A percentile compares a stretch with the other conserved stretches of the same genome.
These are phyloP conservation scores for Alternaria longipes DNA, from an alignment of 2,329 filamentous ascomycete genomes.

Conservation along the genomic window DNA sequence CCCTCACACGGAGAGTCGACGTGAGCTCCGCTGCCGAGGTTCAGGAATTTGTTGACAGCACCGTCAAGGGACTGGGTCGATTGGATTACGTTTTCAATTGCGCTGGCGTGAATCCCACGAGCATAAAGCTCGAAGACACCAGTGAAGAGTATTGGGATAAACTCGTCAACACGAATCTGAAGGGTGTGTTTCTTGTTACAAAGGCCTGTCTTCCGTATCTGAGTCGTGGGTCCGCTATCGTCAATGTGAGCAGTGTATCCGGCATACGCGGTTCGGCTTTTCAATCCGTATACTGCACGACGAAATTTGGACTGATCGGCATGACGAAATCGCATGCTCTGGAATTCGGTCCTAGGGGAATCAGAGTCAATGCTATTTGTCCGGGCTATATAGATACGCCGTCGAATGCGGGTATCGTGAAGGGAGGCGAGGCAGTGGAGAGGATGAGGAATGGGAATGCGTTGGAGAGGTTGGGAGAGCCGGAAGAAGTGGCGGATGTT, in stretches of 20 bases:
- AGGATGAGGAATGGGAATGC: conserved; percentile 53
- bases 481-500: conserved; percentile 61
- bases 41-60: conserved; percentile 51
- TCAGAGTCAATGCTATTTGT: conserved; percentile 43
- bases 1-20: conserved; percentile 53
- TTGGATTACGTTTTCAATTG: conserved; percentile 58
- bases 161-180: conserved; percentile 58
- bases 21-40: conserved; percentile 58
- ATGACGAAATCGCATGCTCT: conserved; percentile 46
- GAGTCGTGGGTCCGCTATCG: conserved; percentile 29
- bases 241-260: conserved; percentile 42
- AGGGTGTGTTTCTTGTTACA: conserved; percentile 57
- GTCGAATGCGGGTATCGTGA: conserved; percentile 60
- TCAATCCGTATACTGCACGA: conserved; percentile 48
- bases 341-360: conserved; percentile 44
- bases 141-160: conserved; percentile 60
- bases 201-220: conserved; percentile 54
- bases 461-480: conserved; percentile 55
- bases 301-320: conserved; percentile 48
- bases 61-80: conserved; percentile 45
- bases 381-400: conserved; percentile 59
- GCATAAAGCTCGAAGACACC: conserved; percentile 51
- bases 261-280: conserved; percentile 37
- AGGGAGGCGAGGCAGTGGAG: conserved; percentile 56
- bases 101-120: conserved; percentile 61